Evolutionary conservation across 345 rosid genomes (phyloP), one percentile per base, ranked within the genome.

Genomic region (Anastatica hierochuntica): DNA sequence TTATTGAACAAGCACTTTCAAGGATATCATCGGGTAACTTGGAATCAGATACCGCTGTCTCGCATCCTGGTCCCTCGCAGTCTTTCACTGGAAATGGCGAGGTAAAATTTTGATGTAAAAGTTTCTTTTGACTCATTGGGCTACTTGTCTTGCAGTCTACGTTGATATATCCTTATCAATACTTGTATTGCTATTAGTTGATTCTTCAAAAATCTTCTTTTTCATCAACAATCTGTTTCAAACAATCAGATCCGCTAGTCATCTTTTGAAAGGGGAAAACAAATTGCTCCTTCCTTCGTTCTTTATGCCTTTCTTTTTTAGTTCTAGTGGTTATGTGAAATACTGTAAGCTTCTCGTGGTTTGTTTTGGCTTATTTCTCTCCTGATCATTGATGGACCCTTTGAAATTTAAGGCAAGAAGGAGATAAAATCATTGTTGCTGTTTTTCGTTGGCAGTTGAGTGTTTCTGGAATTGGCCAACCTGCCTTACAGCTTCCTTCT

Each of bases 1-100:
- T 85, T 69, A 85, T 92, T 56, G 98, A 92, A 45, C 75, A 81
- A 36, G 84, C 83, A 24, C 95, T 92, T 49, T 81, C 83, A 38
- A 78, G 95, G 74, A 78, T 79, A 67, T 88, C 98, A 31, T 81
- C 85, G 4, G 80, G 98, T 47, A 87, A 79, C 60, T 62, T 76
- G 57, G 96, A 82, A 44, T 50, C 81, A 12, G 95, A 88, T 78
- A 54, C 72, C 49, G 53, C 81, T 47, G 62, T 61, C 69, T 71
- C 71, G 49, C 85, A 79, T 50, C 74, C 63, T 64, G 73, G 67
- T 49, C 68, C 78, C 29, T 57, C 78, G 23, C 92, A 71, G 62
- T 43, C 67, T 46, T 49, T 68, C 63, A 49, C 75, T 31, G 84
- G 72, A 59, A 88, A 75, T 63, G 72, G 51, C 44, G 98, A 88